phyloP scores from a whole-genome alignment of 495 filamentous ascomycete species.

The Penicillium arizonense region DNA sequence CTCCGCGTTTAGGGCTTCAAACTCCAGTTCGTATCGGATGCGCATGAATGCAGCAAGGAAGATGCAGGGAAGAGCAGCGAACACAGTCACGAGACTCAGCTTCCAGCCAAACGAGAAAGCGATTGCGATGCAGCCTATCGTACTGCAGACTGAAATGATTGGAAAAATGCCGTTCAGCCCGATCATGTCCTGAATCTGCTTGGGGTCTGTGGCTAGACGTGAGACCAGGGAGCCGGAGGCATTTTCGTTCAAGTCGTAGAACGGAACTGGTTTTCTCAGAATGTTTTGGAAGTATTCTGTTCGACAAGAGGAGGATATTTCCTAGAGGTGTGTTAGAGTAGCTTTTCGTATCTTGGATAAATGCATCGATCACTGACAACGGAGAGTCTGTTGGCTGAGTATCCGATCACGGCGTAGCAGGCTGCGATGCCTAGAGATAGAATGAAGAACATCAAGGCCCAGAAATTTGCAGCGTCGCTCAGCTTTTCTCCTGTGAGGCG shows the following conservation, averaged over 20 bases:
- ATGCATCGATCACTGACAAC: conserved; percentile 5
- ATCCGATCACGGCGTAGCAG: conserved; percentile 54
- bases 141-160: conserved; percentile 43
- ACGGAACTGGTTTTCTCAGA: conserved; percentile 53
- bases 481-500: conserved; percentile 32
- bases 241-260: conserved; percentile 53
- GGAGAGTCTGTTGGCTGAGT: conserved; percentile 46
- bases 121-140: conserved; percentile 53
- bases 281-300: conserved; percentile 60
- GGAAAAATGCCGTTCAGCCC: conserved; percentile 36
- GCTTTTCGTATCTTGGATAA: neutral
- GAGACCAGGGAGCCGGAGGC: conserved; percentile 50
- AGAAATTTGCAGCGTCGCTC: conserved; percentile 48
- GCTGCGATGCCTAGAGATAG: conserved; percentile 50
- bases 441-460: conserved; percentile 65
- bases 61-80: conserved; percentile 53
- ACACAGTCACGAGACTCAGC: conserved; percentile 54
- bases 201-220: conserved; percentile 56
- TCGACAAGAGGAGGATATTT: conserved; percentile 41
- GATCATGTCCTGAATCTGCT: conserved; percentile 60
- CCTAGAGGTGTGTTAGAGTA: neutral
- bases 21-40: conserved; percentile 47
- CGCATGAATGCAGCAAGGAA: conserved; percentile 55
- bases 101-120: conserved; percentile 64
- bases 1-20: conserved; percentile 56